Base-by-base conservation (phyloP, 2,329 filamentous ascomycete species). In the Clarireedia hainanense region DNA sequence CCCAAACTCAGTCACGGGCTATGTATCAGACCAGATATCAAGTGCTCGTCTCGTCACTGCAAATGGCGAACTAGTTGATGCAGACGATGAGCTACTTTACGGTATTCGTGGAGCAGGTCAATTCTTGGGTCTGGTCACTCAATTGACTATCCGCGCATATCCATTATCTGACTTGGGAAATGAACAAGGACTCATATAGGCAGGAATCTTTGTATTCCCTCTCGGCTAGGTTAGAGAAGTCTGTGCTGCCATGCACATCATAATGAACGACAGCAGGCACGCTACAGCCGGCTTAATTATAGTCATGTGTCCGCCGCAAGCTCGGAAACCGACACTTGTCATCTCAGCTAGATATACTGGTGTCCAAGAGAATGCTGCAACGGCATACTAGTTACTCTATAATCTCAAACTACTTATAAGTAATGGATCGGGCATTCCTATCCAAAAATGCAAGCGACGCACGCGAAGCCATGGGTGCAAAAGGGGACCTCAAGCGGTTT, bases 91-190 rank as follows among this genome's bases (percentile, higher is more conserved):
- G 6, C 60, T 69, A 4, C 57, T 69, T 7, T 69, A 61, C 20
- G 68, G 61, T 1, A 62, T 70, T 20, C 61, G 64, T 26, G 67
- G 66, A 6, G 66, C 67, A 9, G 65, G 65, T 9, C 65, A 68
- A 12, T 65, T 64, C 52, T 68, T 71, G 36, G 68, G 69, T 2
- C 50, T 71, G 10, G 55, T 70, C 12, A 67, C 65, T 1, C 51
- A 64, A 30, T 55, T 71, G 3, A 64, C 60, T 6, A 57, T 70
- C 47, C 61, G 61, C 36, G 53, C 61, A 7, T 57, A 62, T 49
- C 62, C 63, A 12, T 34, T 68, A 15, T 30, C 55, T 6, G 39
- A 23, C 2, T 51, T 57, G 17, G 55, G 55, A 52, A 54, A 52
- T 14, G 36, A 49, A 10, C 5, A 52, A 17, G 66, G 66, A 14